Base-by-base conservation (phyloP, 2,329 filamentous ascomycete genomes). In the Xylariaceae sp. region DNA sequence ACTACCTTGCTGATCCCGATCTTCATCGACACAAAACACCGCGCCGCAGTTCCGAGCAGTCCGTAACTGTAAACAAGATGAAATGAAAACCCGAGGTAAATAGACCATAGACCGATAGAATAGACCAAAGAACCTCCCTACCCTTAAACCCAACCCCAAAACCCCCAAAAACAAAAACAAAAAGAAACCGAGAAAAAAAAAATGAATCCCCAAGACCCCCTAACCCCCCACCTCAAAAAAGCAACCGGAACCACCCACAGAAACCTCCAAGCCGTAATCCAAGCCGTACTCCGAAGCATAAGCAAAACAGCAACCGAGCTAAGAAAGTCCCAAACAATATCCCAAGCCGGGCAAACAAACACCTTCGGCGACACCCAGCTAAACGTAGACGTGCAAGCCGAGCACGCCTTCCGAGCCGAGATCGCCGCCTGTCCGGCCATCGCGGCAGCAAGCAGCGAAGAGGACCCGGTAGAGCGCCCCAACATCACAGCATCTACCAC, bases 301-400 rank as follows among this genome's bases (percentile, higher is more conserved):
- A 67, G 72, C 13, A 67, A 69, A 8, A 76, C 82, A 46, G 72
- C 76, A 37, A 62, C 63, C 5, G 66, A 72, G 1, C 71, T 83
- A 9, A 71, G 73, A n/a, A 58, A 52, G 1, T 69, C 76, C 0
- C 74, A 79, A 53, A 66, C 72, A 47, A 74, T 83, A 47, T 67
- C 74, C 0, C 71, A 72, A 2, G 74, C 73, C 2, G 79, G 77
- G 18, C 75, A 0, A 72, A 77, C 36, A 84, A n/a, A 84, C 61
- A 69, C 71, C 2, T 84, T 84, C 64, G 84, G 80, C 16, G 80
- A 84, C 58, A 76, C 79, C 58, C 80, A 83, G 67, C 70, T 83
- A 37, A 82, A 83, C 63, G 79, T 83, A 44, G 80, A 84, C 59
- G 75, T 84, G 1, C 53, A 71, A 2, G 72, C 78, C 1, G 80